A percentile compares a stretch with the other conserved stretches of the same genome.
Conservation (phyloP, 2,329 filamentous ascomycete species). For the Colletotrichum sublineola region DNA sequence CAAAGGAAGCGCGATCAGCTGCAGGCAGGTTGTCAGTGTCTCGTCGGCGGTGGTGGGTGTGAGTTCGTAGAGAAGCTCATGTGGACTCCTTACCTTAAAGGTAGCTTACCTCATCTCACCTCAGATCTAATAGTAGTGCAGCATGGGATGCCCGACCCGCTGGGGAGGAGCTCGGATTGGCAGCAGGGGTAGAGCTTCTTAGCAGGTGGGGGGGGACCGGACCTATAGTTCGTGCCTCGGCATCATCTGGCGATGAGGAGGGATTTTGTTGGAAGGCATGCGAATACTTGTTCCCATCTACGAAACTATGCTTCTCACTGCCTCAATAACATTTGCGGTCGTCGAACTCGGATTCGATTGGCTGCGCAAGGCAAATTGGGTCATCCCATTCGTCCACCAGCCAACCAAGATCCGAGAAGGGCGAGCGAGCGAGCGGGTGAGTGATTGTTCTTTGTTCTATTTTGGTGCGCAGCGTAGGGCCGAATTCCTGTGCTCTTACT, state of each 20-base stretch:
- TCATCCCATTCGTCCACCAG: not conserved
- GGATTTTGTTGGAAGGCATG: not conserved
- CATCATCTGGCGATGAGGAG: not conserved
- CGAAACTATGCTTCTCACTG: not conserved
- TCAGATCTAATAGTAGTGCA: not conserved
- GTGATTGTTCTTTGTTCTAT: not conserved
- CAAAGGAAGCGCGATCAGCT: not conserved
- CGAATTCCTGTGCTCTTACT: not conserved
- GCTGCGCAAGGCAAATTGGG: not conserved
- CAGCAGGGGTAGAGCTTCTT: not conserved
- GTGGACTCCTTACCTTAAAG: not conserved
- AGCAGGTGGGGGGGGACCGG: not conserved
- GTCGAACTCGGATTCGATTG: not conserved
- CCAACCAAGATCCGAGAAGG: not conserved
- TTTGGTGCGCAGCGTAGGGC: not conserved
- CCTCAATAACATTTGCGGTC: not conserved
- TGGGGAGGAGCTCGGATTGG: slow-evolving; percentile 2
- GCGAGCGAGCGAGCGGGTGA: not conserved
- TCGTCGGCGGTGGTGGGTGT: not conserved
- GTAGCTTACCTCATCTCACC: not conserved
- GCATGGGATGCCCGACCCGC: not conserved
- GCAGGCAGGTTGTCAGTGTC: too few relatives aligned
- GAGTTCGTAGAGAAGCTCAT: not conserved
- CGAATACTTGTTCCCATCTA: not conserved
- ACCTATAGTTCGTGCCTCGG: slow-evolving; percentile 30